Conservation (phyloP, 164 flowering plant species). For the Sextonia rubra region DNA sequence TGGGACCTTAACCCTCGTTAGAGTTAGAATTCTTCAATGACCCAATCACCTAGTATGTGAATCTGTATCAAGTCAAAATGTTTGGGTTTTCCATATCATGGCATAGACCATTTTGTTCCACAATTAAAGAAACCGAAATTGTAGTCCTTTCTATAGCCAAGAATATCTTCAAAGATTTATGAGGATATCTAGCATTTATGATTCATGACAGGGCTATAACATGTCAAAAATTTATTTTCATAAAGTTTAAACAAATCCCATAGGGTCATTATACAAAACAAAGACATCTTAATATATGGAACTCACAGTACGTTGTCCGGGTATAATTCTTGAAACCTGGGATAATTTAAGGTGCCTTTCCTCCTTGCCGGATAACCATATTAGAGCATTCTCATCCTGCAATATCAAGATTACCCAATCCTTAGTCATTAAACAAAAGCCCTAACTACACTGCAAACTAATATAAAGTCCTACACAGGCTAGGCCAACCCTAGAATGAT, state of each 20-base stretch:
- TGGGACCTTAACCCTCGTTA: no score
- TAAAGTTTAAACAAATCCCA: no score
- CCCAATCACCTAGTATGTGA: no score
- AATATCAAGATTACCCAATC: constrained; percentile 6
- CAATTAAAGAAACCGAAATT: background rate
- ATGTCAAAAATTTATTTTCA: no score
- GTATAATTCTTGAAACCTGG: constrained; percentile 75
- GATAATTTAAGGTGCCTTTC: constrained; percentile 75
- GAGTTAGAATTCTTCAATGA: no score
- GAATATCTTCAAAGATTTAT: background rate
- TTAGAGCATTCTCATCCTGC: constrained; percentile 75
- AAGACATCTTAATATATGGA: background rate
- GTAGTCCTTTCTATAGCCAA: background rate
- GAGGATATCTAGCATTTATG: background rate
- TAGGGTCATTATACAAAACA: no score
- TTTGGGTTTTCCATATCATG: background rate
- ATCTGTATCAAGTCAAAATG: background rate
- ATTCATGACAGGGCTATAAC: no score
- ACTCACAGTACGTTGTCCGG: constrained; percentile 96
- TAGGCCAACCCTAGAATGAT: background rate
- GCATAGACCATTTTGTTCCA: background rate
- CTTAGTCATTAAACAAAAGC: no score
- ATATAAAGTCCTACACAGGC: background rate
- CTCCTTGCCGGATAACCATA: constrained; percentile 89
- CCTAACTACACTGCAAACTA: background rate